Percentiles rank a stretch among this genome's conserved stretches.
These are phyloP conservation scores for Skeletonema costatum DNA, from an alignment of 108 stramenopile genomes.

Conservation along the genomic window DNA sequence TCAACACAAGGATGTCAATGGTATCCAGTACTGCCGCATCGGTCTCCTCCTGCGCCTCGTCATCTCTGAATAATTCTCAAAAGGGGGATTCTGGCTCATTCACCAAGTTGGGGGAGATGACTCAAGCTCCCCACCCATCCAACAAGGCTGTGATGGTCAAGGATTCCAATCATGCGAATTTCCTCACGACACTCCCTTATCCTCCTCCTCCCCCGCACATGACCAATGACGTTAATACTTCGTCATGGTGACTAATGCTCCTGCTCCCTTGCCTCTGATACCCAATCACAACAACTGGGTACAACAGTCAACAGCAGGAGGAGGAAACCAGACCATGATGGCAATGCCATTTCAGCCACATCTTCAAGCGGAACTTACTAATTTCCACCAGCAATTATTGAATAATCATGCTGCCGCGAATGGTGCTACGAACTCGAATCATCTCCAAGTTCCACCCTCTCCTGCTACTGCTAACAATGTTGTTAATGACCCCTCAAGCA, in stretches of 20 bases:
- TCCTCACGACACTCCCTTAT: background rate
- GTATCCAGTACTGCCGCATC: background rate
- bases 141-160: background rate
- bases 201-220: background rate
- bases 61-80: background rate
- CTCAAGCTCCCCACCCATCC: background rate
- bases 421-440: background rate
- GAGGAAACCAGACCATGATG: background rate
- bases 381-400: background rate
- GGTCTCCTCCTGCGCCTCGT: background rate
- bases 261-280: background rate
- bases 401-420: background rate
- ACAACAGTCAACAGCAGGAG: background rate
- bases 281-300: background rate
- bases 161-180: slow-evolving; percentile 6
- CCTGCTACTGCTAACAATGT: background rate
- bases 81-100: background rate
- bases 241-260: background rate
- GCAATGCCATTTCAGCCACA: background rate
- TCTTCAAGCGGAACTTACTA: background rate
- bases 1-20: background rate
- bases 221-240: background rate
- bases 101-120: background rate
- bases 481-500: background rate
- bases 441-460: background rate